Percentiles rank a stretch among this genome's conserved stretches.
Evolutionary conservation across 176 grass and related monocot species (phyloP).

Genomic region (Cenchrus americanus): DNA sequence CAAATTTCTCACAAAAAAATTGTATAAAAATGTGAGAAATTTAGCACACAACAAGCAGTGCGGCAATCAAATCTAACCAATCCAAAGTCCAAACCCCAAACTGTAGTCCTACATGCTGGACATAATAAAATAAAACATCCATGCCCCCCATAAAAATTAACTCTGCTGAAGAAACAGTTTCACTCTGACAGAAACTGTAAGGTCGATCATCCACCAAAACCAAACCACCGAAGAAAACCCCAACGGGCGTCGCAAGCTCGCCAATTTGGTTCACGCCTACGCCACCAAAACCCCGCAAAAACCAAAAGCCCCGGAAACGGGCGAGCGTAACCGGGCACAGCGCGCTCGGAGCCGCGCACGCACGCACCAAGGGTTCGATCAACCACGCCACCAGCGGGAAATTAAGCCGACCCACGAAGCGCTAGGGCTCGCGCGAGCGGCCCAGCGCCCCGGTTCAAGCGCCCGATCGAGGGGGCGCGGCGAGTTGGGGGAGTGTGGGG

Average conservation of each 20-base stretch:
- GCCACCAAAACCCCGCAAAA: neutral
- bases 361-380: neutral
- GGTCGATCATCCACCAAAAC: neutral
- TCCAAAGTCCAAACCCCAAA: neutral
- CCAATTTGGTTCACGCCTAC: neutral
- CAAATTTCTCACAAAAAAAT: neutral
- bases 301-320: neutral
- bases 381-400: neutral
- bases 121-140: neutral
- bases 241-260: neutral
- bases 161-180: neutral
- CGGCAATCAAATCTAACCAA: neutral
- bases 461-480: neutral
- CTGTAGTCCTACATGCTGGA: neutral
- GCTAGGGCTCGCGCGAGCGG: neutral
- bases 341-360: neutral
- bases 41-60: neutral
- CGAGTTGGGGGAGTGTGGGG: neutral
- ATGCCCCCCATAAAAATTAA: neutral
- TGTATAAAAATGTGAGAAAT: neutral
- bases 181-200: neutral
- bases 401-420: neutral
- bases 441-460: neutral
- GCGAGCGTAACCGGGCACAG: neutral
- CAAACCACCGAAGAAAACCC: neutral